Evolutionary conservation across 768 basidiomycete species (phyloP).

Genomic region (Paxillus involutus): DNA sequence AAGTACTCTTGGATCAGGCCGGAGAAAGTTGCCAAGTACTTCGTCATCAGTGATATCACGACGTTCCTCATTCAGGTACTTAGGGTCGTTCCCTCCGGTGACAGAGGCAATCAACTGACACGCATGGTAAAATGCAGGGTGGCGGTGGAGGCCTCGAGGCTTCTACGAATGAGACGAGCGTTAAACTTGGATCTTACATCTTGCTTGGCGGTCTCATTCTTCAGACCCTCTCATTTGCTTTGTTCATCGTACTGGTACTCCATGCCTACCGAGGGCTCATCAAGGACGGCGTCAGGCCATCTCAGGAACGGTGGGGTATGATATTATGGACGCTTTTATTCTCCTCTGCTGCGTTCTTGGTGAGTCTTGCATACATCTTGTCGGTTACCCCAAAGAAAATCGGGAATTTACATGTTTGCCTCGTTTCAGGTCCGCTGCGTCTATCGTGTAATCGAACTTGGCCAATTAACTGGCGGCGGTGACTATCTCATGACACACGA

Average conservation of each 20-base stretch:
- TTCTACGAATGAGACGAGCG: neutral
- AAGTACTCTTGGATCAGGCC: too few species aligned
- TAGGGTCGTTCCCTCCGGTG: neutral
- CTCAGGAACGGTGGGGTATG: constrained; percentile 12
- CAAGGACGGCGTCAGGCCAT: neutral
- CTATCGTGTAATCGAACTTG: constrained; percentile 19
- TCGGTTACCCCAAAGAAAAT: neutral
- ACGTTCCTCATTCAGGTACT: too few species aligned
- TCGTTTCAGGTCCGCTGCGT: constrained; percentile 19
- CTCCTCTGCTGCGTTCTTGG: constrained; percentile 20
- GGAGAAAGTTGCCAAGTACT: too few species aligned
- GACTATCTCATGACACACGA: constrained; percentile 19
- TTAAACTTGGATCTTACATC: constrained; percentile 7
- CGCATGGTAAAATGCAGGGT: constrained; percentile 6
- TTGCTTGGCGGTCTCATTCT: constrained; percentile 17
- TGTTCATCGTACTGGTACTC: constrained; percentile 13
- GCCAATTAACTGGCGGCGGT: constrained; percentile 3
- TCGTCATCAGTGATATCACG: too few species aligned
- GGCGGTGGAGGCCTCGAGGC: constrained; percentile 13
- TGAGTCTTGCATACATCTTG: neutral
- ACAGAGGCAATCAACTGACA: neutral
- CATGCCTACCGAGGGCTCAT: constrained; percentile 8
- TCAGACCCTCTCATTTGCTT: constrained; percentile 17
- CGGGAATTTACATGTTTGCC: neutral
- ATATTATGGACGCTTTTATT: constrained; percentile 14